A percentile compares a stretch with the other conserved stretches of the same genome.
Conservation (phyloP, 352 stramenopile species). For the Phytophthora pluvialis region DNA sequence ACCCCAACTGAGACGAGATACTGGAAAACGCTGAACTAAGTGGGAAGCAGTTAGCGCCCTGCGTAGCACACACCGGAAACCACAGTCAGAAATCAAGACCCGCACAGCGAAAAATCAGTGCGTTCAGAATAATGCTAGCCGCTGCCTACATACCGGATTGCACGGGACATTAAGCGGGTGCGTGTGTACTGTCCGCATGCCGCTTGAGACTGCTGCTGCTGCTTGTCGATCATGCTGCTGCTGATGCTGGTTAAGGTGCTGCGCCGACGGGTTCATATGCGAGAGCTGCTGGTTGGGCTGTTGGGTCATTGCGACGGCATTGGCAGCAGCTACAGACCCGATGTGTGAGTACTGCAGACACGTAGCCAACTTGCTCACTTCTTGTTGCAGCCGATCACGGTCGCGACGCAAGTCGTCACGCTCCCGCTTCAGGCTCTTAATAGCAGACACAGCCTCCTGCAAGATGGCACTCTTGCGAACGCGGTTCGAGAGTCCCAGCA, state of each 20-base stretch:
- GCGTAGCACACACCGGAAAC: slow-evolving; percentile 5
- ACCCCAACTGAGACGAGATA: slow-evolving; percentile 35
- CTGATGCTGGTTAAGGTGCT: slow-evolving; percentile 22
- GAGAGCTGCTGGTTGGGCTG: slow-evolving; percentile 37
- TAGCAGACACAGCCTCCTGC: slow-evolving; percentile 69
- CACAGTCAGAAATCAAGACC: slow-evolving; percentile 24
- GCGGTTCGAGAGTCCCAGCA: slow-evolving; percentile 77
- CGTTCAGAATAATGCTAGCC: slow-evolving; percentile 24
- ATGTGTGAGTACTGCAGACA: slow-evolving; percentile 73
- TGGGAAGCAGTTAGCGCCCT: slow-evolving; percentile 56
- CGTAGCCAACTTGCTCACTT: slow-evolving; percentile 71
- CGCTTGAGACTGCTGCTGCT: slow-evolving; percentile 25
- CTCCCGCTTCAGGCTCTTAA: slow-evolving; percentile 69
- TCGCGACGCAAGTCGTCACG: slow-evolving; percentile 67
- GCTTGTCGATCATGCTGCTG: slow-evolving; percentile 29
- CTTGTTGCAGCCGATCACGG: slow-evolving; percentile 65
- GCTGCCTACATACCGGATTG: slow-evolving; percentile 37
- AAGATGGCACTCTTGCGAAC: slow-evolving; percentile 78
- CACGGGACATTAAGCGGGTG: slow-evolving; percentile 44
- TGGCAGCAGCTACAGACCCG: slow-evolving; percentile 53
- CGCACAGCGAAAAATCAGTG: slow-evolving; percentile 19
- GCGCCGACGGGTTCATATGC: slow-evolving; percentile 34
- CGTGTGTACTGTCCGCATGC: slow-evolving; percentile 41
- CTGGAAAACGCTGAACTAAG: slow-evolving; percentile 47
- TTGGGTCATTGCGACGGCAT: slow-evolving; percentile 49